phyloP scores from a whole-genome alignment of 805 yeast species.

The Vanderwaltozyma tropicalis region DNA sequence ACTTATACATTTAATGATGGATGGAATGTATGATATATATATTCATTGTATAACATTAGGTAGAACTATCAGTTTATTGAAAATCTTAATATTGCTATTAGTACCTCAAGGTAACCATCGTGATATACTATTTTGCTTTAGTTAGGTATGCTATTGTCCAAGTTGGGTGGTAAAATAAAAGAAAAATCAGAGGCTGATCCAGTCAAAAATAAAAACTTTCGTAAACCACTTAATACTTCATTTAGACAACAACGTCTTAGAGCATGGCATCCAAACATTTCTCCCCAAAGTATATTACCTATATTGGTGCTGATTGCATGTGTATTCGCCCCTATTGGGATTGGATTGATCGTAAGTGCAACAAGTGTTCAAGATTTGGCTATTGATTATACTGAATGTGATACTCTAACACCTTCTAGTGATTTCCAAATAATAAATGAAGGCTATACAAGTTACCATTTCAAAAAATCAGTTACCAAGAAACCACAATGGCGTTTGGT shows the following conservation, averaged over 20 bases:
- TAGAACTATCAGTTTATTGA: too few species aligned
- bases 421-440: constrained; percentile 46
- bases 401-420: constrained; percentile 34
- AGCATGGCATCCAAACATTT: constrained; percentile 74
- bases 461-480: constrained; percentile 31
- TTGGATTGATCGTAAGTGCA: constrained; percentile 65
- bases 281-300: constrained; percentile 89
- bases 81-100: too few species aligned
- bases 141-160: background rate
- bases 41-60: too few species aligned
- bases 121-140: too few species aligned
- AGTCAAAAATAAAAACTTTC: constrained; percentile 23
- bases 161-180: background rate
- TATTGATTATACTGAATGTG: constrained; percentile 69
- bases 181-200: background rate
- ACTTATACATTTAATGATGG: too few species aligned
- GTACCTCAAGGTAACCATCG: too few species aligned
- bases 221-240: constrained; percentile 61
- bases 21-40: too few species aligned
- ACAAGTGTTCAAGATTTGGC: constrained; percentile 61
- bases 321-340: constrained; percentile 83
- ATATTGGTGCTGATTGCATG: constrained; percentile 61
- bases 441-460: constrained; percentile 48
- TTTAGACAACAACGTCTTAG: constrained; percentile 61
- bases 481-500: constrained; percentile 56